Percentiles rank a stretch among this genome's conserved stretches.
These are phyloP conservation scores for Chiua sp. DNA, from an alignment of 1,284 basidiomycete species.

Conservation along the genomic window DNA sequence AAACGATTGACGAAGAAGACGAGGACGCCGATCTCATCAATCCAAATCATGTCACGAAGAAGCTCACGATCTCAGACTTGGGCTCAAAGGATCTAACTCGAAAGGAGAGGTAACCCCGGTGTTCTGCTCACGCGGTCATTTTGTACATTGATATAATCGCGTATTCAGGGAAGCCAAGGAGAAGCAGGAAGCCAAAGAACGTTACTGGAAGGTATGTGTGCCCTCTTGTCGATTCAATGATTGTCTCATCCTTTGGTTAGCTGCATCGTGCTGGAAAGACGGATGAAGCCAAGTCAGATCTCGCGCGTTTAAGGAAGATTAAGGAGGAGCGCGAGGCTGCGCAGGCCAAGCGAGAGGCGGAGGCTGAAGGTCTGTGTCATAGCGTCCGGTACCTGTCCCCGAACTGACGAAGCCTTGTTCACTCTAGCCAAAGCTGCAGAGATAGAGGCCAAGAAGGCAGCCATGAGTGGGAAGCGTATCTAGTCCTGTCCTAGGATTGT, in stretches of 20 bases:
- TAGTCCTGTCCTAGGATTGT: slow-evolving; percentile 8
- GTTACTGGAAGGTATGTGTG: slow-evolving; percentile 77
- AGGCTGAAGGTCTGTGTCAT: slow-evolving; percentile 69
- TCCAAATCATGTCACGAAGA: slow-evolving; percentile 71
- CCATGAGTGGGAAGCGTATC: slow-evolving; percentile 33
- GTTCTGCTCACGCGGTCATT: not conserved
- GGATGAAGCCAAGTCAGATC: slow-evolving; percentile 84
- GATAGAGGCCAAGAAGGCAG: slow-evolving; percentile 44
- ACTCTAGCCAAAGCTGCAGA: slow-evolving; percentile 49
- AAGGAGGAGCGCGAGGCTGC: slow-evolving; percentile 86
- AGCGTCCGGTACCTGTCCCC: not conserved
- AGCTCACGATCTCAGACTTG: slow-evolving; percentile 68
- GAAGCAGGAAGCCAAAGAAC: slow-evolving; percentile 86
- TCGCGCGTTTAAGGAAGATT: slow-evolving; percentile 87
- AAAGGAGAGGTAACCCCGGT: slow-evolving; percentile 66
- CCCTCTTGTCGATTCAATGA: not conserved
- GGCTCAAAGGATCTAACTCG: slow-evolving; percentile 63
- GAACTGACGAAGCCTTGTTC: not conserved
- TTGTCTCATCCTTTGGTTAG: slow-evolving; percentile 40
- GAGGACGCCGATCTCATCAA: slow-evolving; percentile 70
- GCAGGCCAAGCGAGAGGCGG: slow-evolving; percentile 83
- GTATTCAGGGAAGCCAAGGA: slow-evolving; percentile 81
- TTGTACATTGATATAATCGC: slow-evolving; percentile 9
- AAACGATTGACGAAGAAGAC: slow-evolving; percentile 49
- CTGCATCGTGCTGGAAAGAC: slow-evolving; percentile 84